Percentiles rank a stretch among this genome's conserved stretches.
Conservation (phyloP, 75 land plant species). For the Chamaecyparis obtusa region DNA sequence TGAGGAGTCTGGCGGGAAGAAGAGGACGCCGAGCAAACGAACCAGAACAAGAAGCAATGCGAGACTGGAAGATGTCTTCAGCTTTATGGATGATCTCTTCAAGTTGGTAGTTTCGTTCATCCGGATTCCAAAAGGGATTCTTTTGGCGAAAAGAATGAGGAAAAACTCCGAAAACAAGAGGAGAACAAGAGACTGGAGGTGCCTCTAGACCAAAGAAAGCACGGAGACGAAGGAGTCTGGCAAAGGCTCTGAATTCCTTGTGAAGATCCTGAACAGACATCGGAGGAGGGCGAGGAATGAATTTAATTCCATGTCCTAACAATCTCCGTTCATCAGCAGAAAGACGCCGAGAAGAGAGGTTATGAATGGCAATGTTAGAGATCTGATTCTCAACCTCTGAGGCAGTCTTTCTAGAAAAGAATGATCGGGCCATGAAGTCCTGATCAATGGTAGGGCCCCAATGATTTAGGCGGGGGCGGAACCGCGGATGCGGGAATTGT, state of each 20-base stretch:
- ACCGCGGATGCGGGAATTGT: no score
- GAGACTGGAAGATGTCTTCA: not conserved
- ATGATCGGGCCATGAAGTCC: no score
- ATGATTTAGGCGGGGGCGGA: no score
- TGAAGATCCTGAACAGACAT: not conserved
- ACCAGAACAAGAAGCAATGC: no score
- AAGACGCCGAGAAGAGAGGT: not conserved
- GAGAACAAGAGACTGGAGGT: not conserved
- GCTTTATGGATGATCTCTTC: not conserved
- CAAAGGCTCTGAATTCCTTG: not conserved
- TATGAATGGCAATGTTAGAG: not conserved
- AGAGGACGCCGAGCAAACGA: not conserved
- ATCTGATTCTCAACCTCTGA: not conserved
- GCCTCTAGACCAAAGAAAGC: not conserved
- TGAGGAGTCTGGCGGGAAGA: no score
- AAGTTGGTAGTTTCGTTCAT: not conserved
- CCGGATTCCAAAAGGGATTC: not conserved
- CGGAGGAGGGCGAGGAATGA: not conserved
- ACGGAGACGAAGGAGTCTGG: not conserved
- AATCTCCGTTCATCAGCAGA: not conserved
- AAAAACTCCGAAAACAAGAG: not conserved
- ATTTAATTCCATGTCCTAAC: not conserved
- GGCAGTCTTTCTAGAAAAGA: not conserved
- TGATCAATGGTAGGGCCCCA: no score
- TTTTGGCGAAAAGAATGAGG: not conserved